Conservation (phyloP, 2,329 filamentous ascomycete species). For the Phialophora expanda region DNA sequence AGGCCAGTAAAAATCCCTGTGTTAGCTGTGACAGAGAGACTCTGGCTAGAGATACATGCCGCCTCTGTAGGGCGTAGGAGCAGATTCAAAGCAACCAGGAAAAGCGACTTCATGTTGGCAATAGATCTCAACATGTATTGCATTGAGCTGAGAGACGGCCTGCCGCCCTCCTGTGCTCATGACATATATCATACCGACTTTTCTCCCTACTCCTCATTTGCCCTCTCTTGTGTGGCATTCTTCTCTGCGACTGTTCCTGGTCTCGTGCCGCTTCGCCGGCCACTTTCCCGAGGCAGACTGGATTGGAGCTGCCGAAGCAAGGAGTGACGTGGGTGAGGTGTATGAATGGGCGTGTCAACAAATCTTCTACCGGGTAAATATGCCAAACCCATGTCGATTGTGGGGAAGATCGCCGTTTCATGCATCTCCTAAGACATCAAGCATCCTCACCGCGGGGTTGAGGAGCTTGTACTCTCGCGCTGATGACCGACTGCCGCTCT, state of each 20-base stretch:
- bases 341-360: not conserved
- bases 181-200: not conserved
- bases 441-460: slow-evolving; percentile 10
- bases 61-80: not conserved
- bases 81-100: not conserved
- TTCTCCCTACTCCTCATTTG: not conserved
- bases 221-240: not conserved
- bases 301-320: slow-evolving; percentile 5
- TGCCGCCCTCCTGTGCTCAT: not conserved
- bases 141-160: not conserved
- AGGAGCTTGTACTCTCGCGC: not conserved
- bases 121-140: not conserved
- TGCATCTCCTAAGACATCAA: slow-evolving; percentile 5
- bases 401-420: slow-evolving; percentile 12
- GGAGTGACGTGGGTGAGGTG: slow-evolving; percentile 3
- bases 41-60: slow-evolving; percentile 11
- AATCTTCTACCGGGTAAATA: not conserved
- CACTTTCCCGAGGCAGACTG: not conserved
- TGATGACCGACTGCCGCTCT: not conserved
- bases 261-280: slow-evolving; percentile 13
- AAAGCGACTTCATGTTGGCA: not conserved
- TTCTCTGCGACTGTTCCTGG: not conserved
- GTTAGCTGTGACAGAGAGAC: slow-evolving; percentile 16
- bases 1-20: slow-evolving; percentile 43
- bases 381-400: not conserved